phyloP scores from a whole-genome alignment of 768 basidiomycete genomes.

The Hysterangium stoloniferum region DNA sequence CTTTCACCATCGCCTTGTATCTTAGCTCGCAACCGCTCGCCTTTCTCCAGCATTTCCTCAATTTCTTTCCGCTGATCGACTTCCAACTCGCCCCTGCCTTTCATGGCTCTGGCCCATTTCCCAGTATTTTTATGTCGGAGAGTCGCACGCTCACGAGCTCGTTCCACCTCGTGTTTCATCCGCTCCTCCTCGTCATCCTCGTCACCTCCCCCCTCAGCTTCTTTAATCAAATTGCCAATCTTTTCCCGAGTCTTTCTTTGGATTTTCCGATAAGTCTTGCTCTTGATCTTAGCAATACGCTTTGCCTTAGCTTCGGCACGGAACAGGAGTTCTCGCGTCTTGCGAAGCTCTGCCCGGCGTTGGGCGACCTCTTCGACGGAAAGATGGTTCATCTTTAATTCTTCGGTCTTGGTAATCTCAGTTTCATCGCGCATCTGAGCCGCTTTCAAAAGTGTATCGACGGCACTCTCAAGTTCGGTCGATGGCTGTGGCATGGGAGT shows the following conservation, averaged over 20 bases:
- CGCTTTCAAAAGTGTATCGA: slow-evolving; percentile 70
- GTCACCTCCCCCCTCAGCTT: slow-evolving; percentile 45
- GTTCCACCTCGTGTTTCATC: slow-evolving; percentile 65
- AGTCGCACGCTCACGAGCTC: slow-evolving; percentile 87
- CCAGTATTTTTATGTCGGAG: slow-evolving; percentile 82
- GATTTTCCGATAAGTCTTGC: slow-evolving; percentile 83
- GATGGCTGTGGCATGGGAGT: slow-evolving; percentile 46
- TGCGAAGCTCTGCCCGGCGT: slow-evolving; percentile 72
- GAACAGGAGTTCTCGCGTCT: slow-evolving; percentile 90
- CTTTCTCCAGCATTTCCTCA: slow-evolving; percentile 76
- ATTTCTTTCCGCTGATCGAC: slow-evolving; percentile 60
- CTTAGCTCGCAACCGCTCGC: slow-evolving; percentile 69
- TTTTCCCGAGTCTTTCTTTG: slow-evolving; percentile 72
- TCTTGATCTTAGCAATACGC: slow-evolving; percentile 91
- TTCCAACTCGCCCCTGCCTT: slow-evolving; percentile 58
- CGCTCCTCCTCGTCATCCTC: slow-evolving; percentile 39
- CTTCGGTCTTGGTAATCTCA: slow-evolving; percentile 70
- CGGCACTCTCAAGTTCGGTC: slow-evolving; percentile 76
- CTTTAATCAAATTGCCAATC: slow-evolving; percentile 33
- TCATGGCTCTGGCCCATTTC: slow-evolving; percentile 79
- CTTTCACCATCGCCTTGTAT: slow-evolving; percentile 56
- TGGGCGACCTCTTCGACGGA: slow-evolving; percentile 79
- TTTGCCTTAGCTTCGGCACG: slow-evolving; percentile 87
- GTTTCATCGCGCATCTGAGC: slow-evolving; percentile 73
- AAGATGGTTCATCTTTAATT: slow-evolving; percentile 76